A percentile compares a stretch with the other conserved stretches of the same genome.
phyloP scores from a whole-genome alignment of 176 grass and related monocot species.

The Alloteropsis semialata region DNA sequence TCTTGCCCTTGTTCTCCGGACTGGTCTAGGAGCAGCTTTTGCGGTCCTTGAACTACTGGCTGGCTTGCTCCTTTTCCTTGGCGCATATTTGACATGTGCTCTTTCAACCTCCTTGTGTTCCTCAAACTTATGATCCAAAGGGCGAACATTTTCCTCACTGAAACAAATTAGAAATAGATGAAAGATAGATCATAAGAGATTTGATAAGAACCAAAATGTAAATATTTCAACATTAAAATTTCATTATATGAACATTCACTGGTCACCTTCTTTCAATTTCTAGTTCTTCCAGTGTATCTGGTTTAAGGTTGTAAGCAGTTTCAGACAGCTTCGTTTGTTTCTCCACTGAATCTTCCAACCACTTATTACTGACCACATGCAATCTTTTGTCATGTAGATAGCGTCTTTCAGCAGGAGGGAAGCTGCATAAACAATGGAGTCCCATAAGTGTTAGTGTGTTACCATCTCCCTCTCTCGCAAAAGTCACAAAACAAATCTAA shows the following conservation, averaged over 20 bases:
- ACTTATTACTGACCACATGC: slow-evolving; percentile 67
- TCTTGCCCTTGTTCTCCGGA: slow-evolving; percentile 48
- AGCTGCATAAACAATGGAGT: slow-evolving; percentile 51
- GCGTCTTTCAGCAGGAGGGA: slow-evolving; percentile 51
- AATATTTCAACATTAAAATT: slow-evolving; percentile 20
- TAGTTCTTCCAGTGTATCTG: slow-evolving; percentile 67
- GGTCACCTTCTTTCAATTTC: slow-evolving; percentile 66
- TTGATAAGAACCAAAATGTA: slow-evolving; percentile 8
- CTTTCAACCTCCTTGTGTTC: slow-evolving; percentile 19
- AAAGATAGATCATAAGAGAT: not conserved
- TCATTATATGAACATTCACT: not conserved
- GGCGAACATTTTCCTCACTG: slow-evolving; percentile 41
- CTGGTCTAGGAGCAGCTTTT: slow-evolving; percentile 51
- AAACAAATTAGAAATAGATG: slow-evolving; percentile 28
- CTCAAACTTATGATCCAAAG: slow-evolving; percentile 29
- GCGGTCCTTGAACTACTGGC: slow-evolving; percentile 31
- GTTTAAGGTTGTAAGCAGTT: slow-evolving; percentile 80
- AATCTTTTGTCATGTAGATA: slow-evolving; percentile 77
- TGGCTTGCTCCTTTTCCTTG: slow-evolving; percentile 61
- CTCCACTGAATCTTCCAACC: slow-evolving; percentile 87
- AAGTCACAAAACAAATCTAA: slow-evolving; percentile 19
- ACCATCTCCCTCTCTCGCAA: not conserved
- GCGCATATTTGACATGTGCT: slow-evolving; percentile 31
- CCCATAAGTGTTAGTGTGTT: not conserved
- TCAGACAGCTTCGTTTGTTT: slow-evolving; percentile 62